phyloP scores from a whole-genome alignment of 2,329 filamentous ascomycete species.

The Aaosphaeria pasadenensis region DNA sequence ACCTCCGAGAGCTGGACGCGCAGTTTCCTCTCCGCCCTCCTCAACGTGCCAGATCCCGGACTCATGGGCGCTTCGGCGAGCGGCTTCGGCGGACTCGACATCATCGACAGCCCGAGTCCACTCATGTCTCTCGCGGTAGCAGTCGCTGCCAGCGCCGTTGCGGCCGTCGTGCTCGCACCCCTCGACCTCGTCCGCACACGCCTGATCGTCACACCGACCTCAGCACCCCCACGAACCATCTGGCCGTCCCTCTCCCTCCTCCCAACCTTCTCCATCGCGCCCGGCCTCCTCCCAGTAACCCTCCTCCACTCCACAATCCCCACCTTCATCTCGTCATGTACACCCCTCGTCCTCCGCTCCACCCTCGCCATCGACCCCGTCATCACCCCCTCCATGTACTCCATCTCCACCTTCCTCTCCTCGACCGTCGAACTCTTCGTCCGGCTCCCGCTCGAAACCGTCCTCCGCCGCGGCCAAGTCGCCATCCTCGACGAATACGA shows the following conservation, averaged over 20 bases:
- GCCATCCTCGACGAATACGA: conserved; percentile 51
- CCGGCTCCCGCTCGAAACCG: conserved; percentile 87
- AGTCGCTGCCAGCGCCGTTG: conserved; percentile 62
- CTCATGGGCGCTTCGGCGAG: conserved; percentile 44
- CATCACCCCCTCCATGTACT: conserved; percentile 77
- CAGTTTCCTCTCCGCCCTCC: conserved; percentile 82
- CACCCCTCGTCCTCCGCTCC: conserved; percentile 81
- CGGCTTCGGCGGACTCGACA: conserved; percentile 66
- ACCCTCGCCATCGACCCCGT: conserved; percentile 80
- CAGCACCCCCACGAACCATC: conserved; percentile 71
- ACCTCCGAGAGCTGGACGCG: conserved; percentile 90
- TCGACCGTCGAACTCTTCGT: conserved; percentile 78
- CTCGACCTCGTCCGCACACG: conserved; percentile 86
- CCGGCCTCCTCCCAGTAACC: conserved; percentile 75
- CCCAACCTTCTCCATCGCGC: conserved; percentile 66
- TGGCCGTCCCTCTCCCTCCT: conserved; percentile 74
- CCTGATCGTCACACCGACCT: conserved; percentile 80
- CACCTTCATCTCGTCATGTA: conserved; percentile 76
- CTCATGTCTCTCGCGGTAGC: conserved; percentile 75
- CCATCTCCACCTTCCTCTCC: conserved; percentile 75
- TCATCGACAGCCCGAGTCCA: conserved; percentile 78
- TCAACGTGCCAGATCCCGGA: conserved; percentile 84
- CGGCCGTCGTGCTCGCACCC: conserved; percentile 78
- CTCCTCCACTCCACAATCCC: conserved; percentile 82
- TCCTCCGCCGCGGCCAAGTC: conserved; percentile 84